Base-by-base conservation (phyloP, 352 stramenopile species). In the Blastocystis sp. region DNA sequence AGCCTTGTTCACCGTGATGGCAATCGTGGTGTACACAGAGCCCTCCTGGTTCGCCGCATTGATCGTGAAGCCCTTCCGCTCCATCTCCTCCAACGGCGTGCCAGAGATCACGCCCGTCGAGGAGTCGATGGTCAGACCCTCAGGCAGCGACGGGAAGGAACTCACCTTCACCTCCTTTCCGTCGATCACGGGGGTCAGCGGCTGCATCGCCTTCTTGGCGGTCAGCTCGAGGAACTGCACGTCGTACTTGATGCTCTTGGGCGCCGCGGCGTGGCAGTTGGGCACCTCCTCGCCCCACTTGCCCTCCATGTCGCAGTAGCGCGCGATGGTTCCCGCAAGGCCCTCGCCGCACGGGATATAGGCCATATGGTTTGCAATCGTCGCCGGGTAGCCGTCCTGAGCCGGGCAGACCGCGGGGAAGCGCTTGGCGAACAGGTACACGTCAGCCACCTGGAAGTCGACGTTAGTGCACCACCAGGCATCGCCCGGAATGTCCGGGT, bases 391-490 rank as follows among this genome's bases (percentile, higher is more conserved):
- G 9, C 62, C 68, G 52, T 34, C 61, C 11, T 52, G 24, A 40
- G 60, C 64, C 6, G 7, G 11, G 40, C 78, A 88, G 17, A 48
- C 52, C 2, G 43, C 78, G 48, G 45, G 28, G 9, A 76, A 34
- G 43, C 43, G 28, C 57, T 88, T 69, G 9, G 78, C 34, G 34
- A 65, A 88, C n/a, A 88, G 54, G 21, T 65, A 48, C 14, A 88
- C 11, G 42, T 88, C 78, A 10, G 78, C 78, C 21, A 88, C n/a
- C 68, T 88, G 78, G 34, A 88, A 63, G 48, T 14, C 48, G 48
- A 14, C 6, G 48, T 57, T 17, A 14, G 48, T 57, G 48, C 48
- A 57, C 48, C 6, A 17, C 6, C 48, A 7, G 48, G 6, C 14
- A 7, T 38, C 21, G 1, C 17, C 57, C 2, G 19, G 24, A 28